Percentiles rank a stretch among this genome's conserved stretches.
These are phyloP conservation scores for Penicillium sp. DNA, from an alignment of 2,329 filamentous ascomycete species.

Conservation along the genomic window DNA sequence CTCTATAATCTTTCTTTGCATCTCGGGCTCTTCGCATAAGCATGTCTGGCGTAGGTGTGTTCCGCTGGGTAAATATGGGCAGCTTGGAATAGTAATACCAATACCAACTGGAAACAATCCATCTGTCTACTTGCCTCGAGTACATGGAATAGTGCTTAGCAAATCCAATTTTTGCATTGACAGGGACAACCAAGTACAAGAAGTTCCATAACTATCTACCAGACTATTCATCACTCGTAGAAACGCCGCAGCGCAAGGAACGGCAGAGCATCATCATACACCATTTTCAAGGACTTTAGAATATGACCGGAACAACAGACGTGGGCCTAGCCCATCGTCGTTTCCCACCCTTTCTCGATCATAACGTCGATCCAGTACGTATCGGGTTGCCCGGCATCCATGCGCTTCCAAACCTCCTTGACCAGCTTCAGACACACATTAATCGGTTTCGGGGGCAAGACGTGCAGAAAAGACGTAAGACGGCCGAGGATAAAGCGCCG, in stretches of 20 bases:
- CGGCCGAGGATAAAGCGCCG: constrained; percentile 51
- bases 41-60: constrained; percentile 14
- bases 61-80: constrained; percentile 4
- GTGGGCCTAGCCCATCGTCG: constrained; percentile 52
- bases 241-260: too few relatives aligned
- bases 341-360: constrained; percentile 57
- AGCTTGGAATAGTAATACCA: constrained; percentile 12
- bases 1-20: constrained; percentile 1
- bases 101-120: not conserved
- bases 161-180: too few relatives aligned
- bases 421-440: constrained; percentile 51
- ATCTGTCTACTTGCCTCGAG: too few relatives aligned
- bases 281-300: too few relatives aligned
- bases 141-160: too few relatives aligned
- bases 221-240: too few relatives aligned
- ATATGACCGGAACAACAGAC: too few relatives aligned
- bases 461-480: constrained; percentile 46
- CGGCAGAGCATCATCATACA: too few relatives aligned
- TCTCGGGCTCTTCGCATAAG: constrained; percentile 14
- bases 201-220: too few relatives aligned
- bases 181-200: too few relatives aligned
- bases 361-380: constrained; percentile 58
- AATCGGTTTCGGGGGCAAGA: constrained; percentile 53
- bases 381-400: constrained; percentile 48
- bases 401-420: constrained; percentile 52